These are phyloP conservation scores for Cicer pinnatifidum DNA, from an alignment of 306 rosid genomes.

Conservation along the genomic window DNA sequence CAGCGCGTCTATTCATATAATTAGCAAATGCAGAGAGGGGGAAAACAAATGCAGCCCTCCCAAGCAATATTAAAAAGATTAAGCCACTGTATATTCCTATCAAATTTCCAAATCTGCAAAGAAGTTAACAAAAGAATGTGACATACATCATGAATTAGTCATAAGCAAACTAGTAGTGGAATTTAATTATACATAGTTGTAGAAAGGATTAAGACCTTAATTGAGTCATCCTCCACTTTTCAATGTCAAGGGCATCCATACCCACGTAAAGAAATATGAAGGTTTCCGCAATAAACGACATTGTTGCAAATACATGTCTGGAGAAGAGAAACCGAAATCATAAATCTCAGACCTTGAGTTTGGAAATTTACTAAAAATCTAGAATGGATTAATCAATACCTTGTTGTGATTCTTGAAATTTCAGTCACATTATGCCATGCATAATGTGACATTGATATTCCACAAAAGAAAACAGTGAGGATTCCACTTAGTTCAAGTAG, in stretches of 20 bases:
- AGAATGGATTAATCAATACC: constrained; percentile 50
- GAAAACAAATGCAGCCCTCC: constrained; percentile 85
- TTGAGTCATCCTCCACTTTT: constrained; percentile 78
- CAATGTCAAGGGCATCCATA: constrained; percentile 92
- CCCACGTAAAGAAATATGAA: constrained; percentile 94
- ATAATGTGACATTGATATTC: constrained; percentile 87
- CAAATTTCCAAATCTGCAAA: constrained; percentile 62
- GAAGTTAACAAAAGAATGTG: constrained; percentile 19
- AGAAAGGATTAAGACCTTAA: constrained; percentile 61
- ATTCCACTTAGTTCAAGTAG: constrained; percentile 83
- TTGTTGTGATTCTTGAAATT: constrained; percentile 76
- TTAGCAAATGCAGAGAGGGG: constrained; percentile 79
- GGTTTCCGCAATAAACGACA: constrained; percentile 88
- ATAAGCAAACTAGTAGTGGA: not conserved
- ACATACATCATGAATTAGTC: not conserved
- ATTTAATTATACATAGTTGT: not conserved
- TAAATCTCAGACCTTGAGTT: constrained; percentile 28
- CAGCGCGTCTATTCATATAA: constrained; percentile 56
- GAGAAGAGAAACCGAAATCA: constrained; percentile 33
- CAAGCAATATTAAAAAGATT: constrained; percentile 68
- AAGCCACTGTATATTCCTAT: constrained; percentile 60
- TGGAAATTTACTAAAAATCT: constrained; percentile 25
- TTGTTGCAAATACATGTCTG: constrained; percentile 84
- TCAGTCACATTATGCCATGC: constrained; percentile 84
- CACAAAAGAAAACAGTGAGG: constrained; percentile 95